Evolutionary conservation across 2,329 filamentous ascomycete genomes (phyloP).

Genomic region (Lachnellula cervina): DNA sequence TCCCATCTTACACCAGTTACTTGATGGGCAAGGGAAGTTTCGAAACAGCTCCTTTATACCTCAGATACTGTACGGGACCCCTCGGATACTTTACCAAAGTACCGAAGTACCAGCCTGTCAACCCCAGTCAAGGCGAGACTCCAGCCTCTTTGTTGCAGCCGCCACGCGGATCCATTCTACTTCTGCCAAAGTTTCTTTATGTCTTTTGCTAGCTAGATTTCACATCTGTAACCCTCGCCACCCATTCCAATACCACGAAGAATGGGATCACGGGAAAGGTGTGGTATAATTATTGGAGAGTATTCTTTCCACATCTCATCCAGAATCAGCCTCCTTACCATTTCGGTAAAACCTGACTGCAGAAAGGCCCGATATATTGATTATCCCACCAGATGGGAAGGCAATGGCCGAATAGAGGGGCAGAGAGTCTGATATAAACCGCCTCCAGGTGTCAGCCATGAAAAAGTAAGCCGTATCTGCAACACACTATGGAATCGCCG

Average conservation of each 20-base stretch:
- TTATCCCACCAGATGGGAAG: not conserved
- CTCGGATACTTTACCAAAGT: not conserved
- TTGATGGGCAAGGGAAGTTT: not conserved
- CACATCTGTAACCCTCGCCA: constrained; percentile 5
- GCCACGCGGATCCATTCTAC: constrained; percentile 8
- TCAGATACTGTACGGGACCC: too few species aligned
- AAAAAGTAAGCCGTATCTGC: not conserved
- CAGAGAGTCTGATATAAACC: not conserved
- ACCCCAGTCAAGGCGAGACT: not conserved
- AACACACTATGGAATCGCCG: constrained; percentile 3
- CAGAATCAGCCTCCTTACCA: too few species aligned
- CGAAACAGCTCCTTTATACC: not conserved
- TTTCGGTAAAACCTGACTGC: too few species aligned
- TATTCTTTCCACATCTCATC: too few species aligned
- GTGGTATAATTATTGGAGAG: too few species aligned
- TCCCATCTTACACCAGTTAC: not conserved
- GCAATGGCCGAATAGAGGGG: not conserved
- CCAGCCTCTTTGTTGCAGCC: not conserved
- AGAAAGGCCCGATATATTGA: too few species aligned
- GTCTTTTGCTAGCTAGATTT: not conserved
- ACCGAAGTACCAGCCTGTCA: not conserved
- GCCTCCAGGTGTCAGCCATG: not conserved
- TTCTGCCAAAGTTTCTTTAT: constrained; percentile 9
- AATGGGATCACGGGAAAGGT: not conserved
- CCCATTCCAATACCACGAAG: not conserved